Conservation (phyloP, 176 grass and related monocot species). For the Juncus effusus region DNA sequence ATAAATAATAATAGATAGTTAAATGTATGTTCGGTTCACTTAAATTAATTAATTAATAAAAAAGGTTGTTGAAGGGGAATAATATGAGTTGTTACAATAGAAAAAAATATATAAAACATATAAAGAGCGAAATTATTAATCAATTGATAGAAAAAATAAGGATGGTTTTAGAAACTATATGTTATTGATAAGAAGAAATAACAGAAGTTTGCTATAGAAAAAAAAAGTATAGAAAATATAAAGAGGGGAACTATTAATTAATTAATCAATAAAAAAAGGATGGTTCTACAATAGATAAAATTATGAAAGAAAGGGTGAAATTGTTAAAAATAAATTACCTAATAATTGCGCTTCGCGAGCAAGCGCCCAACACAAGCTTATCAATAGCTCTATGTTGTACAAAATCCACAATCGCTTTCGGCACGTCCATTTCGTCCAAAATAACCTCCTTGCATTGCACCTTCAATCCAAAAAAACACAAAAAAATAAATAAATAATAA, state of each 20-base stretch:
- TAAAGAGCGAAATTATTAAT: no score
- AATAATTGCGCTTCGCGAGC: constrained; percentile 57
- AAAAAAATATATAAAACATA: no score
- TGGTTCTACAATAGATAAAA: not conserved
- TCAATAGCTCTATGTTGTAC: constrained; percentile 36
- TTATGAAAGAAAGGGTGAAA: not conserved
- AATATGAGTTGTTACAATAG: no score
- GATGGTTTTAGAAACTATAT: no score
- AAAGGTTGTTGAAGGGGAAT: not conserved
- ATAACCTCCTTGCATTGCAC: constrained; percentile 77
- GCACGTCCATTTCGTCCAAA: constrained; percentile 54
- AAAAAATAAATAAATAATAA: constrained; percentile 3
- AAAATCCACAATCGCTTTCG: constrained; percentile 77
- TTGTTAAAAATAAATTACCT: constrained; percentile 31
- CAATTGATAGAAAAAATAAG: no score
- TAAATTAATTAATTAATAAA: constrained; percentile 14
- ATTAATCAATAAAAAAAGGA: not conserved
- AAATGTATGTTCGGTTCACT: not conserved
- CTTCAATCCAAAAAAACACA: constrained; percentile 35
- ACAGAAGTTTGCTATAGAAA: no score
- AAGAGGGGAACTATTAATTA: no score
- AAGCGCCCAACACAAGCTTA: constrained; percentile 58
- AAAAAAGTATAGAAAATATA: no score
- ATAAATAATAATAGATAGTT: constrained; percentile 7
- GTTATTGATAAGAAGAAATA: no score